phyloP scores from a whole-genome alignment of 345 rosid genomes.

The Eucalyptus paniculata region DNA sequence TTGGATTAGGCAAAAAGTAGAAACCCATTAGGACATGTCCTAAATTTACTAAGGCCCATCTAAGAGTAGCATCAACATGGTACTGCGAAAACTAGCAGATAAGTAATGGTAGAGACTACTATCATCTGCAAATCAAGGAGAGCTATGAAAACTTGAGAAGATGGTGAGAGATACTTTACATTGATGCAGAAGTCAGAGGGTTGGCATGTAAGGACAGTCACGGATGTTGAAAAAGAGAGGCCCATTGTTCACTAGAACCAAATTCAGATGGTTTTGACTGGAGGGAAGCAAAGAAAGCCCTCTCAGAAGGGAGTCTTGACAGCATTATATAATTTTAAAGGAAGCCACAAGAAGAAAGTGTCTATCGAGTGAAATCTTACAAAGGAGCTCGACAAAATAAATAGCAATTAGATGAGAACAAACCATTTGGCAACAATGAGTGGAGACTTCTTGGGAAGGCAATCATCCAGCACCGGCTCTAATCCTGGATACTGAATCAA shows the following conservation, averaged over 20 bases:
- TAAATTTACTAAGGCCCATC: neutral
- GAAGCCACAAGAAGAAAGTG: neutral
- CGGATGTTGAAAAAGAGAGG: constrained; percentile 92
- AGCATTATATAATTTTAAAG: neutral
- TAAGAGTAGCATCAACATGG: neutral
- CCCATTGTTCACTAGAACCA: constrained; percentile 83
- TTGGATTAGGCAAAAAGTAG: neutral
- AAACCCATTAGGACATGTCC: neutral
- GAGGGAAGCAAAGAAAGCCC: neutral
- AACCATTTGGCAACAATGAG: constrained; percentile 85
- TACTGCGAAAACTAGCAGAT: neutral
- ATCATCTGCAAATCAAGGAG: neutral
- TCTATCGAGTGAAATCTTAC: neutral
- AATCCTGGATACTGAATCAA: constrained; percentile 74
- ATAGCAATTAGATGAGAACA: neutral
- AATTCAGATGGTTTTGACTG: constrained; percentile 95
- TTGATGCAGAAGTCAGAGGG: constrained; percentile 92
- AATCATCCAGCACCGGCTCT: constrained; percentile 83
- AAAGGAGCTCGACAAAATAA: neutral
- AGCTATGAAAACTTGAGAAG: neutral
- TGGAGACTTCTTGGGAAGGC: constrained; percentile 87
- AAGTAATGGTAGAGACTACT: neutral
- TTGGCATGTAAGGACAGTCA: constrained; percentile 98
- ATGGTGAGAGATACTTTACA: constrained; percentile 25
- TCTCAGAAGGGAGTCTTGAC: neutral